These are phyloP conservation scores for Claviceps sp. DNA, from an alignment of 2,329 filamentous ascomycete species.

Conservation along the genomic window DNA sequence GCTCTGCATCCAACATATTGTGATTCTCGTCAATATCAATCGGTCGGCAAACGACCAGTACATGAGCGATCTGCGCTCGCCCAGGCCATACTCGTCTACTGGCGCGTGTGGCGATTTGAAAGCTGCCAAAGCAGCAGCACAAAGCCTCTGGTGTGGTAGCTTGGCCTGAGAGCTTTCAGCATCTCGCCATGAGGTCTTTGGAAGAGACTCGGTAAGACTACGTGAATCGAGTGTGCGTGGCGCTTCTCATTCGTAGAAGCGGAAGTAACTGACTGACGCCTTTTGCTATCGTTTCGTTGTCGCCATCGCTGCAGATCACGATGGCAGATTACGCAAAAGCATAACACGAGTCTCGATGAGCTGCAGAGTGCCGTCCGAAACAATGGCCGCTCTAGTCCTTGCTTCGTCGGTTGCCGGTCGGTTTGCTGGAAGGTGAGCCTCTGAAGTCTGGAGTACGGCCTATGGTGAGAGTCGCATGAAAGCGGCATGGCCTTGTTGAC, in stretches of 20 bases:
- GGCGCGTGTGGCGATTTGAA: not conserved
- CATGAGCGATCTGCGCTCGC: too few species aligned
- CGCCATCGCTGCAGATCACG: conserved; percentile 34
- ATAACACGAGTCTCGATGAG: conserved; percentile 43
- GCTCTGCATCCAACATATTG: too few species aligned
- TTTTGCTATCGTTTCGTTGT: not conserved
- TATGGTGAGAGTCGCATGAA: not conserved
- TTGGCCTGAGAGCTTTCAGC: not conserved
- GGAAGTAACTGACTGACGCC: not conserved
- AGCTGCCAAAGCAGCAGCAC: not conserved
- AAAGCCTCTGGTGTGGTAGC: not conserved
- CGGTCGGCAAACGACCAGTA: too few species aligned
- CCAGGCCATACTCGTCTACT: not conserved
- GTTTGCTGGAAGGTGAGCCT: conserved; percentile 73
- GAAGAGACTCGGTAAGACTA: conserved; percentile 24
- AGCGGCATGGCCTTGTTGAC: not conserved
- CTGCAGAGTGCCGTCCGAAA: conserved; percentile 51
- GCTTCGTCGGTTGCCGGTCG: conserved; percentile 63
- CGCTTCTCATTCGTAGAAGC: not conserved
- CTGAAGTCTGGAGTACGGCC: not conserved
- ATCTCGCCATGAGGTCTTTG: conserved; percentile 22
- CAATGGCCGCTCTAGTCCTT: conserved; percentile 47
- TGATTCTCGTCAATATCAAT: too few species aligned
- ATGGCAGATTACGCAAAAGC: conserved; percentile 52
- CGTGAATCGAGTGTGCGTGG: not conserved